Base-by-base conservation (phyloP, 1,139 yeast genomes). In the Meyerozyma guilliermondii region DNA sequence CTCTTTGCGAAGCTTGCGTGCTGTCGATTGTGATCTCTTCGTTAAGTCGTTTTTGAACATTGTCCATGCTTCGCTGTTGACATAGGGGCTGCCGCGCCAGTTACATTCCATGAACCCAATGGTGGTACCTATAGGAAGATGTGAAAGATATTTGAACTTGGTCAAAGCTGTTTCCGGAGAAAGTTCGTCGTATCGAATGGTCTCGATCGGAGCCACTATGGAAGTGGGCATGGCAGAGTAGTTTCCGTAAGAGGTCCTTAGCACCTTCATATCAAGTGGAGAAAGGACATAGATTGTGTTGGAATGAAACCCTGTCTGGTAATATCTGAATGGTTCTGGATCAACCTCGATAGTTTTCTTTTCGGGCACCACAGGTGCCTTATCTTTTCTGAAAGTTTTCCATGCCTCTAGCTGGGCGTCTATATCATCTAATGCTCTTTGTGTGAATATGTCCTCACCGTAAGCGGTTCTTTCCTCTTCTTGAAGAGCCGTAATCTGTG, bases 21-120 rank as follows among this genome's bases (percentile, higher is more conserved):
- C 65, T 10, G 81, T 71, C 38, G 66, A 66, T 48, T 77, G 74
- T 23, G 83, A 68, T 41, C 98, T 71, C 41, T 76, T 81, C 14
- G 62, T 65, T 28, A 92, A 65, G 48, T 86, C 94, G 22, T 69
- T 70, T 39, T 75, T 69, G 61, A 83, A 88, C 27, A 59, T 57
- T 1, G 64, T 61, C 68, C 84, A 78, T 0, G 83, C 75, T 18
- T 78, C 82, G 7, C 63, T 62, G 3, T 76, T 67, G 1, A 72
- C 56, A 42, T 46, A 62, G 48, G 50, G 78, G 62, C 64, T 67
- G 29, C 69, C 63, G 28, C 56, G 49, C 98, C 98, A 92, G 55
- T 87, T 82, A 45, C 96, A 78, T 54, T 92, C 98, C 44, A 94
- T 56, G 50, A 88, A 83, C 11, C 92, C 95, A 38, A 92, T 63